Evolutionary conservation across 306 rosid species (phyloP).

Genomic region (Arachis hypogaea): DNA sequence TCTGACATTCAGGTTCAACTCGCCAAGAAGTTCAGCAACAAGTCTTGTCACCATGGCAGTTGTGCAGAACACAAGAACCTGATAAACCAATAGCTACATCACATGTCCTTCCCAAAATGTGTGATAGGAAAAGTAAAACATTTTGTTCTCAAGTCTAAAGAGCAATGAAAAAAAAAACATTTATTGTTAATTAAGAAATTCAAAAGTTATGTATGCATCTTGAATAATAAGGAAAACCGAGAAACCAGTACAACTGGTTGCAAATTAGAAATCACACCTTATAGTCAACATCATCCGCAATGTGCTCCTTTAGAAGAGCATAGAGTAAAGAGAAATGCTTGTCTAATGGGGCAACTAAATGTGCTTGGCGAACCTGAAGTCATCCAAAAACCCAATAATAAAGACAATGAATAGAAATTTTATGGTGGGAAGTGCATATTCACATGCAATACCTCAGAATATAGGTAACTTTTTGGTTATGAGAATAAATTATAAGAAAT

Average conservation of each 20-base stretch:
- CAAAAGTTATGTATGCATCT: neutral
- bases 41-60: conserved; percentile 94
- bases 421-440: conserved; percentile 2
- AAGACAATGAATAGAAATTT: conserved; percentile 6
- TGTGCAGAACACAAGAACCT: conserved; percentile 98
- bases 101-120: conserved; percentile 28
- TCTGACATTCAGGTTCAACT: conserved; percentile 88
- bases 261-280: conserved; percentile 62
- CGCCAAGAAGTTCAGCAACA: conserved; percentile 84
- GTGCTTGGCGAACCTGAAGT: conserved; percentile 82
- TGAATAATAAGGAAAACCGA: neutral
- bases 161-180: conserved; percentile 7
- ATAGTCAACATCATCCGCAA: conserved; percentile 86
- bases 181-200: conserved; percentile 10
- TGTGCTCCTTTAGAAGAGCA: conserved; percentile 78
- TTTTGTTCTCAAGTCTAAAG: neutral
- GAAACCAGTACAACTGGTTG: conserved; percentile 10
- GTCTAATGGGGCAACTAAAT: conserved; percentile 81
- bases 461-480: conserved; percentile 4
- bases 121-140: conserved; percentile 10
- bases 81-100: conserved; percentile 40
- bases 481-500: conserved; percentile 25
- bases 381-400: conserved; percentile 38
- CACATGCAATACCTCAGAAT: neutral
- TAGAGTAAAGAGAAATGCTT: conserved; percentile 74